Evolutionary conservation across 2,329 filamentous ascomycete species (phyloP), one percentile per base, ranked within the genome.

Genomic region (Colletotrichum musae): DNA sequence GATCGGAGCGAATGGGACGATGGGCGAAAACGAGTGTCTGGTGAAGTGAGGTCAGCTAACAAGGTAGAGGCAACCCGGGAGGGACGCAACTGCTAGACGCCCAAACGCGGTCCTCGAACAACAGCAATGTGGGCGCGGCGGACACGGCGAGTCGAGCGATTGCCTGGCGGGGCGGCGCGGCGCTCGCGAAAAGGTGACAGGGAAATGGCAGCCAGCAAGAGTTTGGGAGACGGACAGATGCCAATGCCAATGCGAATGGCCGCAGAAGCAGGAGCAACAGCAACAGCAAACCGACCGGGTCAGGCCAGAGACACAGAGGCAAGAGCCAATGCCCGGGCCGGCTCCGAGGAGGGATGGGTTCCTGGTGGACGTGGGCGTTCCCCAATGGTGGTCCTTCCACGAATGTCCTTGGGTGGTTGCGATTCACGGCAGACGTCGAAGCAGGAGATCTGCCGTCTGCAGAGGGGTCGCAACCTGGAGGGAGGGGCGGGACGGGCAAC

Each of bases 391-490:
- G 5, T 52, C 52, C 59, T 47, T 28, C 53, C 47, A 28, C 48
- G 60, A 47, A 41, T 68, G 53, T 28, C 53, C 47, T 41, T 54
- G 60, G 47, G 41, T 68, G 53, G 54, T 41, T 41, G 54, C 53
- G 47, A 65, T 64, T 36, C 47, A 58, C 65, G 53, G 61, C 60
- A 58, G 53, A 58, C 18, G 54, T 59, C 24, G 61, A 53, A 18
- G 54, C 66, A 65, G 54, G 48, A 65, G 53, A 60, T 59, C 61
- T 65, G 66, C 61, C 66, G 61, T 57, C 56, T 39, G 56, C 53
- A 39, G 43, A 56, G 50, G 66, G 48, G 28, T 41, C 50, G 51
- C 21, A 39, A 56, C 47, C 41, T 43, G 13, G 15, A 21, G 18
- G 66, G 28, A 59, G 50, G 56, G 61, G 56, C 61, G 24, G 48